phyloP scores from a whole-genome alignment of 352 stramenopile species.

The Pythium phragmitis region DNA sequence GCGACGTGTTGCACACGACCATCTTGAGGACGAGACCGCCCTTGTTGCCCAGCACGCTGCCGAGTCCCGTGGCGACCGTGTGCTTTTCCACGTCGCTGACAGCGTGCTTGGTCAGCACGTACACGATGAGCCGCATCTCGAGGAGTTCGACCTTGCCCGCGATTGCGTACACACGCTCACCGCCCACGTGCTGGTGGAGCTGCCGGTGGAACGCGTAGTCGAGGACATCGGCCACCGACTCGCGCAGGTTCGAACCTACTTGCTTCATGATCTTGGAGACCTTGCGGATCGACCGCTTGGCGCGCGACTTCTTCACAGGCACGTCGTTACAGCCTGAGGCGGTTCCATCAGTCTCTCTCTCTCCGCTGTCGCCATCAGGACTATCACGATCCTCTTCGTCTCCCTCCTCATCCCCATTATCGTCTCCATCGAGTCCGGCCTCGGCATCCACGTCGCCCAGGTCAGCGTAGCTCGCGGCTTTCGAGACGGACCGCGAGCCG shows the following conservation, averaged over 20 bases:
- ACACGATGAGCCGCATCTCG: slow-evolving; percentile 80
- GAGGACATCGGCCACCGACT: slow-evolving; percentile 51
- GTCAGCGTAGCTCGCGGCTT: slow-evolving; percentile 8
- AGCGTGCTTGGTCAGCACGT: slow-evolving; percentile 57
- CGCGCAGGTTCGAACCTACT: slow-evolving; percentile 64
- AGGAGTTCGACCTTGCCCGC: slow-evolving; percentile 76
- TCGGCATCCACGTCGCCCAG: slow-evolving; percentile 7
- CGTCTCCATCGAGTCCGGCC: slow-evolving; percentile 24
- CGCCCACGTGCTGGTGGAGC: slow-evolving; percentile 58
- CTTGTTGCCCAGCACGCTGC: slow-evolving; percentile 84
- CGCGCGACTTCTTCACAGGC: slow-evolving; percentile 59
- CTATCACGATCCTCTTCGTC: not conserved
- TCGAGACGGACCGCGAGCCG: slow-evolving; percentile 21
- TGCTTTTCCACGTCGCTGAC: slow-evolving; percentile 67
- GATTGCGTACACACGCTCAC: slow-evolving; percentile 40
- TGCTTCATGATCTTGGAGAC: slow-evolving; percentile 61
- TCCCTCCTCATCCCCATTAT: slow-evolving; percentile 29
- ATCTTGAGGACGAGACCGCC: slow-evolving; percentile 79
- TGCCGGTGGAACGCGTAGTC: slow-evolving; percentile 73
- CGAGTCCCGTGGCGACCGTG: slow-evolving; percentile 69
- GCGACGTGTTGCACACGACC: slow-evolving; percentile 69
- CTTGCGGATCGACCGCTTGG: slow-evolving; percentile 72
- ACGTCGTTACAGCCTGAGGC: slow-evolving; percentile 27
- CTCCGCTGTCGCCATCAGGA: slow-evolving; percentile 30
- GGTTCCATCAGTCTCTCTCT: slow-evolving; percentile 18